Percentiles rank a stretch among this genome's conserved stretches.
phyloP scores from a whole-genome alignment of 2,329 filamentous ascomycete genomes.

The Catunica adiposa region DNA sequence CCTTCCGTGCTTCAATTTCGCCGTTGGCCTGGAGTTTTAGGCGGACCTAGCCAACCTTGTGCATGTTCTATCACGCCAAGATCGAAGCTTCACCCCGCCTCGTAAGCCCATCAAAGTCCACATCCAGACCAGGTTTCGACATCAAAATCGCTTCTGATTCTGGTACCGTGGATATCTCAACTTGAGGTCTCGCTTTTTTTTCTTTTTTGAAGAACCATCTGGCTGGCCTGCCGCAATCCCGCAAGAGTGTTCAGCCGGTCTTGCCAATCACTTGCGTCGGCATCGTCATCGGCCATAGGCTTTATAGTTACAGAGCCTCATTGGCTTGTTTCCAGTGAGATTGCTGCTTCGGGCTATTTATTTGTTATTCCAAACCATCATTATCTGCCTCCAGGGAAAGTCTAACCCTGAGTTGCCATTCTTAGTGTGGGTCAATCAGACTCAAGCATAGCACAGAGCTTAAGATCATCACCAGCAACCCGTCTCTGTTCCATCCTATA shows the following conservation, averaged over 20 bases:
- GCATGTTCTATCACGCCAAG: not conserved
- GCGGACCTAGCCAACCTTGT: not conserved
- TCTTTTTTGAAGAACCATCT: too few relatives aligned
- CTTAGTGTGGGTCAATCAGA: not conserved
- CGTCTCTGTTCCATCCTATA: not conserved
- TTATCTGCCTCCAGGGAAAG: not conserved
- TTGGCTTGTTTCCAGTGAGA: slow-evolving; percentile 1
- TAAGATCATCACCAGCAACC: not conserved
- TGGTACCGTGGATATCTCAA: too few relatives aligned
- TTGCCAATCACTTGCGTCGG: not conserved
- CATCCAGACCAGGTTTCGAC: too few relatives aligned
- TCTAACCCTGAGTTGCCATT: too few relatives aligned
- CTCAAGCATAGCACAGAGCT: not conserved
- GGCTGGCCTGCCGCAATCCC: too few relatives aligned
- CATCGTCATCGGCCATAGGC: not conserved
- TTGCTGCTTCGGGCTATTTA: slow-evolving; percentile 13
- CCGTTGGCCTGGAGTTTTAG: not conserved
- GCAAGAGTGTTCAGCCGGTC: too few relatives aligned
- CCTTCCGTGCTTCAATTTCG: not conserved
- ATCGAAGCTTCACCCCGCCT: slow-evolving; percentile 1
- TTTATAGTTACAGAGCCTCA: not conserved
- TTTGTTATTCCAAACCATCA: slow-evolving; percentile 11
- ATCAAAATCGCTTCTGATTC: too few relatives aligned
- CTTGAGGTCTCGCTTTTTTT: too few relatives aligned
- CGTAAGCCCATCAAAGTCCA: not conserved